A percentile compares a stretch with the other conserved stretches of the same genome.
phyloP scores from a whole-genome alignment of 2,329 filamentous ascomycete species.

The Aureobasidium sp. region DNA sequence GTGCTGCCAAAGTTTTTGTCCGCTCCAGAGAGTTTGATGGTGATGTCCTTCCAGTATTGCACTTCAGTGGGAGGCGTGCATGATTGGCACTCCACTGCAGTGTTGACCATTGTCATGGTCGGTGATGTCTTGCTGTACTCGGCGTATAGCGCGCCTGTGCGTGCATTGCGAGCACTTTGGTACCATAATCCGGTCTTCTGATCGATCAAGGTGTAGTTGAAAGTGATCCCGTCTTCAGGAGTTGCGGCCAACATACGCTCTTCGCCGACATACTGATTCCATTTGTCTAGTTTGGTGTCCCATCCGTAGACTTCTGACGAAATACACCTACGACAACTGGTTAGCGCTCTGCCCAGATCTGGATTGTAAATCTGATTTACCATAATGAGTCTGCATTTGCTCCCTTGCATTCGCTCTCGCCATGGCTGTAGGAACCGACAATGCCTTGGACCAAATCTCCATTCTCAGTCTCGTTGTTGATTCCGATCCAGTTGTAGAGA shows the following conservation, averaged over 20 bases:
- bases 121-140: slow-evolving; percentile 16
- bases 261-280: slow-evolving; percentile 29
- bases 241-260: slow-evolving; percentile 27
- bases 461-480: slow-evolving; percentile 28
- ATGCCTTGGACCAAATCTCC: slow-evolving; percentile 30
- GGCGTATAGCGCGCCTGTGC: slow-evolving; percentile 6
- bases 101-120: slow-evolving; percentile 17
- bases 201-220: slow-evolving; percentile 33
- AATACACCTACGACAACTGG: slow-evolving; percentile 22
- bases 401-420: slow-evolving; percentile 29
- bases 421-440: slow-evolving; percentile 28
- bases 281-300: slow-evolving; percentile 21
- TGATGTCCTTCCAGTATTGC: slow-evolving; percentile 22
- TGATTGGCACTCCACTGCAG: slow-evolving; percentile 21
- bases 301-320: slow-evolving; percentile 32
- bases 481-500: slow-evolving; percentile 32
- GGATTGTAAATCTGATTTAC: not conserved
- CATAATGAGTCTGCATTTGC: slow-evolving; percentile 27
- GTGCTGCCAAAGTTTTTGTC: slow-evolving; percentile 21
- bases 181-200: slow-evolving; percentile 29
- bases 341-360: not conserved
- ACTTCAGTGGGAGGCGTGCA: slow-evolving; percentile 16
- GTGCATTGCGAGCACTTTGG: slow-evolving; percentile 22
- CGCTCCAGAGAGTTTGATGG: slow-evolving; percentile 18
- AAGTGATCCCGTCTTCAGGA: slow-evolving; percentile 29